These are phyloP conservation scores for Phytophthora sojae DNA, from an alignment of 352 stramenopile species.

Conservation along the genomic window DNA sequence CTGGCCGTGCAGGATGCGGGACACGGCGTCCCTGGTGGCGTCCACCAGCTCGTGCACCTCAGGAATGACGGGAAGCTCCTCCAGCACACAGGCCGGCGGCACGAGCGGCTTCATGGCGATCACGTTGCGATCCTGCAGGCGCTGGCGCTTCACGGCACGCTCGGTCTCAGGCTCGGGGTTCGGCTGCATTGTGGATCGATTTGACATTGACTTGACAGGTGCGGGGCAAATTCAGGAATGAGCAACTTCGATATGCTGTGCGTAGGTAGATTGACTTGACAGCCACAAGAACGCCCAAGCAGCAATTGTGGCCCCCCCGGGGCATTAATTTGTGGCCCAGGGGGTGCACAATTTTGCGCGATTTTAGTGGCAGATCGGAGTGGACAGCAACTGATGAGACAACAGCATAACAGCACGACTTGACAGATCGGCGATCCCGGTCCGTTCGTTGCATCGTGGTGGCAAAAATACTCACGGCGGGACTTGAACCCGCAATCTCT, in stretches of 20 bases:
- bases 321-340: slow-evolving; percentile 15
- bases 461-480: not conserved
- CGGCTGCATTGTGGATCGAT: slow-evolving; percentile 29
- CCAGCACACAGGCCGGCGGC: slow-evolving; percentile 70
- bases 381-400: not conserved
- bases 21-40: slow-evolving; percentile 56
- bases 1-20: slow-evolving; percentile 64
- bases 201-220: slow-evolving; percentile 8
- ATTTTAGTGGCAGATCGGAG: not conserved
- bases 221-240: slow-evolving; percentile 41
- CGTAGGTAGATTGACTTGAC: slow-evolving; percentile 9
- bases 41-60: slow-evolving; percentile 75
- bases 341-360: not conserved
- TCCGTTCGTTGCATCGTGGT: not conserved
- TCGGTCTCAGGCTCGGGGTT: slow-evolving; percentile 42
- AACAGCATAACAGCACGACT: not conserved
- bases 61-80: slow-evolving; percentile 77
- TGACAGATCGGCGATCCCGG: not conserved
- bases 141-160: slow-evolving; percentile 63
- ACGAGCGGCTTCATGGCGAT: slow-evolving; percentile 76
- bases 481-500: slow-evolving; percentile 2
- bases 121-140: slow-evolving; percentile 77
- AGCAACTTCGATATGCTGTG: slow-evolving; percentile 17
- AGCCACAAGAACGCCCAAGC: slow-evolving; percentile 22
- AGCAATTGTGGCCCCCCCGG: slow-evolving; percentile 2